Conservation (phyloP, 768 basidiomycete genomes). For the Obba rivulosa region DNA sequence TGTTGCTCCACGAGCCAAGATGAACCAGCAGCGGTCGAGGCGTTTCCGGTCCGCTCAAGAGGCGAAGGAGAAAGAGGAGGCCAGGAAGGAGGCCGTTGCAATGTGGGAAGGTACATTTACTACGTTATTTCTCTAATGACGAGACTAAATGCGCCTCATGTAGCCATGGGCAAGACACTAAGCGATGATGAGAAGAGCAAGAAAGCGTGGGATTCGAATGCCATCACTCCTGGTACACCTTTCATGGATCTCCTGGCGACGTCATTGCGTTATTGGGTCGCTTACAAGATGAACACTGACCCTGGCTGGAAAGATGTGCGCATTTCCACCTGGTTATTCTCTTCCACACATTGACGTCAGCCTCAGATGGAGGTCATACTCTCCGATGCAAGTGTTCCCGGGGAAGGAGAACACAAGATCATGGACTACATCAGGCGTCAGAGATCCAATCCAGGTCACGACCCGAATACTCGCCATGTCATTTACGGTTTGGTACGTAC, state of each 20-base stretch:
- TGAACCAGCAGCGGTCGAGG: slow-evolving; percentile 98
- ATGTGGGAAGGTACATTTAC: slow-evolving; percentile 74
- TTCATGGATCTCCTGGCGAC: slow-evolving; percentile 92
- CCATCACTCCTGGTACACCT: slow-evolving; percentile 97
- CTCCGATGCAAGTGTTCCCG: slow-evolving; percentile 94
- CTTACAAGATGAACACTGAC: slow-evolving; percentile 90
- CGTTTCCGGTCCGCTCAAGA: slow-evolving; percentile 95
- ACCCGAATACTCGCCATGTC: slow-evolving; percentile 93
- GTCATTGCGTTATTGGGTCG: slow-evolving; percentile 94
- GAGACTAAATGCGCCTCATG: background rate
- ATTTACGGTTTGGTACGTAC: slow-evolving; percentile 88
- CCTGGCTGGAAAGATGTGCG: slow-evolving; percentile 89
- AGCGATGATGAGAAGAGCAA: slow-evolving; percentile 80
- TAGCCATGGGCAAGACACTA: slow-evolving; percentile 90
- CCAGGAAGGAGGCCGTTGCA: slow-evolving; percentile 73
- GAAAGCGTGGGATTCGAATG: slow-evolving; percentile 95
- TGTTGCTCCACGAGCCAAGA: slow-evolving; percentile 96
- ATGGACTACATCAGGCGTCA: slow-evolving; percentile 98
- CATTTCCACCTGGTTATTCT: background rate
- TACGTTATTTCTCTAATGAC: background rate
- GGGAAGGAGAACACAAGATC: slow-evolving; percentile 99
- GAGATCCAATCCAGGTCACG: slow-evolving; percentile 79
- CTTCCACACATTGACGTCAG: background rate
- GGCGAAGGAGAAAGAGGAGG: slow-evolving; percentile 89
- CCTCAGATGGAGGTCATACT: slow-evolving; percentile 88